phyloP scores from a whole-genome alignment of 1,139 yeast species.

The Suhomyces coccinellae region DNA sequence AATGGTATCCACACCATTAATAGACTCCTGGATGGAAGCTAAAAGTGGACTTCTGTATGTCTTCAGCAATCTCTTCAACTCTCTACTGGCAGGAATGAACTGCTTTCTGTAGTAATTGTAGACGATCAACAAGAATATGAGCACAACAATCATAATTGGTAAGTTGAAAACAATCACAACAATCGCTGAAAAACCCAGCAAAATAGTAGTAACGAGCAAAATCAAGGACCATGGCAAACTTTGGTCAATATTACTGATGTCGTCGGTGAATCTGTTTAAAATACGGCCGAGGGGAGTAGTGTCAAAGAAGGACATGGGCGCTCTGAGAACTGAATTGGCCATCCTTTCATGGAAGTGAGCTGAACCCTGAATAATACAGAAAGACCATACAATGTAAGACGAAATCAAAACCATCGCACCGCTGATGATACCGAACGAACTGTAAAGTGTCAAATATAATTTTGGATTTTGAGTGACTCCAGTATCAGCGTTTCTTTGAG shows the following conservation, averaged over 20 bases:
- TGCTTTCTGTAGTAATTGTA: slow-evolving; percentile 26
- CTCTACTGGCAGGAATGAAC: slow-evolving; percentile 30
- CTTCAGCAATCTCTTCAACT: slow-evolving; percentile 28
- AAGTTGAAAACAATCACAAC: slow-evolving; percentile 25
- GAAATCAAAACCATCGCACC: slow-evolving; percentile 26
- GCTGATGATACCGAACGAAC: slow-evolving; percentile 22
- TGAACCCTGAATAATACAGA: slow-evolving; percentile 28
- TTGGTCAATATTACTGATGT: slow-evolving; percentile 26
- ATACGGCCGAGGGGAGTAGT: slow-evolving; percentile 35
- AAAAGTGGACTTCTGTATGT: slow-evolving; percentile 27
- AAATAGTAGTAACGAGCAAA: slow-evolving; percentile 16
- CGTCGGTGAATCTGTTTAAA: slow-evolving; percentile 33
- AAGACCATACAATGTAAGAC: slow-evolving; percentile 28
- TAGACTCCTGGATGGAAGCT: slow-evolving; percentile 31
- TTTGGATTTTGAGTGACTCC: slow-evolving; percentile 22
- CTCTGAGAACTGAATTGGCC: slow-evolving; percentile 28
- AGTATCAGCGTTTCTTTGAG: slow-evolving; percentile 23
- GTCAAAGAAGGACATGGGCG: slow-evolving; percentile 36
- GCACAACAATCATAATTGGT: slow-evolving; percentile 26
- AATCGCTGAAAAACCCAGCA: slow-evolving; percentile 20
- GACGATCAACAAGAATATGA: slow-evolving; percentile 20
- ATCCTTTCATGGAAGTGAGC: slow-evolving; percentile 27
- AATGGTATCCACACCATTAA: slow-evolving; percentile 34
- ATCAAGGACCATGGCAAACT: slow-evolving; percentile 29
- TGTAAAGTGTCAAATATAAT: slow-evolving; percentile 23